Conservation (phyloP, 1,139 yeast genomes). For the Saccharomyces hybrid region DNA sequence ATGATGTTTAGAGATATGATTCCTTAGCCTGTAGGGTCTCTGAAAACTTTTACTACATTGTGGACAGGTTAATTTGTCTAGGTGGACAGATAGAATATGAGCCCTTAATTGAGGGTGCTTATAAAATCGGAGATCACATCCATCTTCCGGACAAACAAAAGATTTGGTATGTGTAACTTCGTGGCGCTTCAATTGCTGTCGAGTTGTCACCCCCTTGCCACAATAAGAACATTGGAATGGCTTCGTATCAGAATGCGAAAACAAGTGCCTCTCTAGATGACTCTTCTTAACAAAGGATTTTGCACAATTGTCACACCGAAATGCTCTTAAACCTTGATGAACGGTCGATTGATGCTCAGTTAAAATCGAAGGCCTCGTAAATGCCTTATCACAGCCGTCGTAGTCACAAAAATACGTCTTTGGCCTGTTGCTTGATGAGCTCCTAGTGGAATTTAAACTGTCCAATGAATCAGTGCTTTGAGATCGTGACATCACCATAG, state of each 20-base stretch:
- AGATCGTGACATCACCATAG: neutral
- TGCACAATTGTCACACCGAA: slow-evolving; percentile 55
- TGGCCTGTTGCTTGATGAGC: slow-evolving; percentile 39
- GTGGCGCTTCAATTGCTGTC: slow-evolving; percentile 79
- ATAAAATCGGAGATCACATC: slow-evolving; percentile 60
- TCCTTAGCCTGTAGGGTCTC: slow-evolving; percentile 53
- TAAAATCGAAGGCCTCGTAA: slow-evolving; percentile 71
- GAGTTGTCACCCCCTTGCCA: slow-evolving; percentile 73
- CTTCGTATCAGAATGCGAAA: slow-evolving; percentile 56
- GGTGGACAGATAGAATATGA: slow-evolving; percentile 59
- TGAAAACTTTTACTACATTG: slow-evolving; percentile 52
- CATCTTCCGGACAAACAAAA: slow-evolving; percentile 51
- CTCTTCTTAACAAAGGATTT: slow-evolving; percentile 66
- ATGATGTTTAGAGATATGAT: slow-evolving; percentile 56
- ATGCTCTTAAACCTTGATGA: slow-evolving; percentile 78
- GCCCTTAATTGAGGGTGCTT: slow-evolving; percentile 73
- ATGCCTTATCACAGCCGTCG: slow-evolving; percentile 65
- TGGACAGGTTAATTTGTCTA: slow-evolving; percentile 44
- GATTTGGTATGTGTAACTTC: slow-evolving; percentile 69
- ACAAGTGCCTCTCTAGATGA: slow-evolving; percentile 66
- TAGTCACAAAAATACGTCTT: slow-evolving; percentile 55
- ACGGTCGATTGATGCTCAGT: slow-evolving; percentile 66
- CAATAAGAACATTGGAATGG: slow-evolving; percentile 74
- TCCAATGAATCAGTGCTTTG: slow-evolving; percentile 8
- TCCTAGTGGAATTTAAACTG: slow-evolving; percentile 11